A percentile compares a stretch with the other conserved stretches of the same genome.
These are phyloP conservation scores for Cercospora zeae-maydis DNA, from an alignment of 2,329 filamentous ascomycete species.

Conservation along the genomic window DNA sequence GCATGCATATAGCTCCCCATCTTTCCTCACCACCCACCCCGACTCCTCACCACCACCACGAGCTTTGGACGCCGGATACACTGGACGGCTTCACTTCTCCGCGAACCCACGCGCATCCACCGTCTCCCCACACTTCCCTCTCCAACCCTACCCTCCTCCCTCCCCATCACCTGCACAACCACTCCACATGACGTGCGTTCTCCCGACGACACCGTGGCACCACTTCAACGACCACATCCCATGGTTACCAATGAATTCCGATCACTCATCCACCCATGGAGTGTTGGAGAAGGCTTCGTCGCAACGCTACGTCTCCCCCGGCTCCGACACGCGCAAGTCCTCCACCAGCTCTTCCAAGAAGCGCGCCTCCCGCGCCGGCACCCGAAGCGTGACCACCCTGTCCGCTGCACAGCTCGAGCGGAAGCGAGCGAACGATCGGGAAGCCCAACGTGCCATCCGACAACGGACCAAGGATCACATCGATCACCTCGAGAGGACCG, in stretches of 20 bases:
- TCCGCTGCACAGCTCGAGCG: constrained; percentile 57
- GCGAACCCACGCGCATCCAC: neutral
- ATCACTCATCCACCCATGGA: constrained; percentile 22
- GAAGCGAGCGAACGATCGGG: constrained; percentile 59
- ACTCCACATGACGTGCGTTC: constrained; percentile 34
- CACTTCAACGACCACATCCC: constrained; percentile 29
- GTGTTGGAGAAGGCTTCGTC: constrained; percentile 27
- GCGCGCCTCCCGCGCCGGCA: constrained; percentile 53
- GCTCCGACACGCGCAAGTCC: constrained; percentile 30
- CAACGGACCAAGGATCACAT: constrained; percentile 59
- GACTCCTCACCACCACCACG: neutral
- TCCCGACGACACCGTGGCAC: constrained; percentile 30
- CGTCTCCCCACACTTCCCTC: neutral
- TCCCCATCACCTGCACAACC: constrained; percentile 7
- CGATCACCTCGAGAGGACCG: constrained; percentile 53
- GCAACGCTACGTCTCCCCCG: constrained; percentile 32
- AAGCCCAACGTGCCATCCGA: constrained; percentile 58
- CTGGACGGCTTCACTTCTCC: constrained; percentile 19
- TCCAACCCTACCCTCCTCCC: neutral
- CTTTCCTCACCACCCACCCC: constrained; percentile 9
- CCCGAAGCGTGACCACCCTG: constrained; percentile 55
- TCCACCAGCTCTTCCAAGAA: constrained; percentile 41
- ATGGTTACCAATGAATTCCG: constrained; percentile 35
- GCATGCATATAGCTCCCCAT: constrained; percentile 15
- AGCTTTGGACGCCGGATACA: constrained; percentile 20